These are phyloP conservation scores for Rubia occidens DNA, from an alignment of 305 asterid species.

Conservation along the genomic window DNA sequence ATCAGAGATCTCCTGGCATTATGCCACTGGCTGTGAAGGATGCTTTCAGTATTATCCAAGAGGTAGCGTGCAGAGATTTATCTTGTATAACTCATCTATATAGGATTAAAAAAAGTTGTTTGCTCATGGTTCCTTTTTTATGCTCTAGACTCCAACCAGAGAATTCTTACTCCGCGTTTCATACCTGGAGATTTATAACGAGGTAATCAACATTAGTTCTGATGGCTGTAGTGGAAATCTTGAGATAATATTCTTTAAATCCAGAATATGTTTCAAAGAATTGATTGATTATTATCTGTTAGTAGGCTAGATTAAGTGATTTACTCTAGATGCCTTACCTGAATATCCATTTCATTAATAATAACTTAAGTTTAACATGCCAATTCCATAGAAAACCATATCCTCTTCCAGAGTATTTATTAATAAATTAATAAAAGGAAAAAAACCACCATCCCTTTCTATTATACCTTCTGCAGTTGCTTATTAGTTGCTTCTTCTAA, in stretches of 20 bases:
- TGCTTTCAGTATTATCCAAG: slow-evolving; percentile 94
- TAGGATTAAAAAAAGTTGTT: slow-evolving; percentile 12
- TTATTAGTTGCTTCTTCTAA: background rate
- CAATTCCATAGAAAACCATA: background rate
- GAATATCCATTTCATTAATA: background rate
- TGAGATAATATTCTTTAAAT: background rate
- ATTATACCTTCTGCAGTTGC: background rate
- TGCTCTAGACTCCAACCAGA: slow-evolving; percentile 88
- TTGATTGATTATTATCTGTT: background rate
- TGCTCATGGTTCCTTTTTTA: slow-evolving; percentile 11
- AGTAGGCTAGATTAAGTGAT: background rate
- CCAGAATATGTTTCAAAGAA: slow-evolving; percentile 1
- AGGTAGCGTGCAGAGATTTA: slow-evolving; percentile 45
- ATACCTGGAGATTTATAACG: slow-evolving; percentile 96
- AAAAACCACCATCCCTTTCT: background rate
- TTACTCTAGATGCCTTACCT: background rate
- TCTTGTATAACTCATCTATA: slow-evolving; percentile 21
- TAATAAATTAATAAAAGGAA: background rate
- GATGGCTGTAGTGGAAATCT: slow-evolving; percentile 13
- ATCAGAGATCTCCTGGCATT: slow-evolving; percentile 98
- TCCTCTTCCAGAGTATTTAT: background rate
- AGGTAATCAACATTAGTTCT: slow-evolving; percentile 40
- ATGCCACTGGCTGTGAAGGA: slow-evolving; percentile 98
- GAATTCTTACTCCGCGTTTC: slow-evolving; percentile 97
- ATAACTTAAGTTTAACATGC: background rate